Conservation (phyloP, 441 rosid species). For the Viola pubescens region DNA sequence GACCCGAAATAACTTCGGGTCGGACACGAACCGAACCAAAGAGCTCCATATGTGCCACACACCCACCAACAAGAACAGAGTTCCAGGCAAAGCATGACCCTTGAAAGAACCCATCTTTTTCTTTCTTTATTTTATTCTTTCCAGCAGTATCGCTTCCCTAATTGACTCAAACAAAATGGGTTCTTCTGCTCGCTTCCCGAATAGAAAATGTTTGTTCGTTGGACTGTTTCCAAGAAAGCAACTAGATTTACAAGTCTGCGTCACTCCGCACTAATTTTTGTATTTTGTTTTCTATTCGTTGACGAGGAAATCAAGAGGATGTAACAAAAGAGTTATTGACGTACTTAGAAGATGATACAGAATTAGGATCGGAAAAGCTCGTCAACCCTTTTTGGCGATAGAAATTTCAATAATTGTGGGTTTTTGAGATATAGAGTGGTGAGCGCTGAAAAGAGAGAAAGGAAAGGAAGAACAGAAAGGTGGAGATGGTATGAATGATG, state of each 20-base stretch:
- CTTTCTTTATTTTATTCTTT: not conserved
- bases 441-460: slow-evolving; percentile 6
- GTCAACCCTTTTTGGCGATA: not conserved
- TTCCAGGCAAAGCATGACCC: slow-evolving; percentile 87
- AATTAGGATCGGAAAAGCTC: not conserved
- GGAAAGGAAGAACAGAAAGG: not conserved
- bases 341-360: slow-evolving; percentile 17
- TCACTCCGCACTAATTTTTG: not conserved
- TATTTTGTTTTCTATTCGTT: slow-evolving; percentile 7
- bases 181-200: slow-evolving; percentile 4
- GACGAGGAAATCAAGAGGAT: slow-evolving; percentile 9
- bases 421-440: not conserved
- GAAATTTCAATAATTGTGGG: not conserved
- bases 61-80: slow-evolving; percentile 67
- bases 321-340: not conserved
- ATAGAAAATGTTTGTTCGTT: too few species aligned
- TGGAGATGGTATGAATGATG: slow-evolving; percentile 7
- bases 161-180: slow-evolving; percentile 2
- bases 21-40: slow-evolving; percentile 46
- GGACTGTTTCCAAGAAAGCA: not conserved
- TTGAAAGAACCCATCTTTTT: slow-evolving; percentile 78
- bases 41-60: slow-evolving; percentile 85
- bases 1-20: slow-evolving; percentile 65
- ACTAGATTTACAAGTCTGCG: not conserved
- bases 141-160: not conserved